Conservation (phyloP, 805 yeast genomes). For the Schwanniomyces sp. region DNA sequence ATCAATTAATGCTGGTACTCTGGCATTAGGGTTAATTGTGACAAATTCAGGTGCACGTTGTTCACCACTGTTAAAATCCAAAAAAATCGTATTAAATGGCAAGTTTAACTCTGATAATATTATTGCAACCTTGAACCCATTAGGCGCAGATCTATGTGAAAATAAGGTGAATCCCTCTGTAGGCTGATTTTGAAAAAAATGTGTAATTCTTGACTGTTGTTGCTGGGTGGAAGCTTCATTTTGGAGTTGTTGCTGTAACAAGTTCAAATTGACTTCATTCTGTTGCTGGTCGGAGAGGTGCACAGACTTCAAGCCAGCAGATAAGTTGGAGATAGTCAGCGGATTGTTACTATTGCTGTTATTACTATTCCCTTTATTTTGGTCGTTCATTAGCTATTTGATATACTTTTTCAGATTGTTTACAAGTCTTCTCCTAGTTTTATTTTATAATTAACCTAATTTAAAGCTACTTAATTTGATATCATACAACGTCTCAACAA, state of each 20-base stretch:
- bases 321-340: conserved; percentile 41
- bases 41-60: conserved; percentile 93
- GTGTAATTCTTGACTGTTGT: conserved; percentile 58
- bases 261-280: conserved; percentile 39
- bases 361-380: background rate
- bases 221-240: conserved; percentile 38
- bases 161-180: conserved; percentile 80
- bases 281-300: conserved; percentile 42
- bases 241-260: conserved; percentile 46
- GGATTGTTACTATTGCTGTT: conserved; percentile 8
- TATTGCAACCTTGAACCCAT: conserved; percentile 94
- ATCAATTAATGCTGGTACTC: conserved; percentile 93
- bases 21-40: conserved; percentile 91
- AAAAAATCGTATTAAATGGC: conserved; percentile 74
- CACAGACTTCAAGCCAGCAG: conserved; percentile 47
- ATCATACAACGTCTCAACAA: background rate
- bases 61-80: conserved; percentile 87
- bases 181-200: conserved; percentile 76
- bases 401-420: background rate
- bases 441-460: background rate
- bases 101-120: conserved; percentile 80
- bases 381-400: background rate
- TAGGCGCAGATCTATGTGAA: conserved; percentile 86
- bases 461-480: background rate
- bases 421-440: background rate